Evolutionary conservation across 2,329 filamentous ascomycete genomes (phyloP).

Genomic region (Stagonosporopsis cucurbitacearum): DNA sequence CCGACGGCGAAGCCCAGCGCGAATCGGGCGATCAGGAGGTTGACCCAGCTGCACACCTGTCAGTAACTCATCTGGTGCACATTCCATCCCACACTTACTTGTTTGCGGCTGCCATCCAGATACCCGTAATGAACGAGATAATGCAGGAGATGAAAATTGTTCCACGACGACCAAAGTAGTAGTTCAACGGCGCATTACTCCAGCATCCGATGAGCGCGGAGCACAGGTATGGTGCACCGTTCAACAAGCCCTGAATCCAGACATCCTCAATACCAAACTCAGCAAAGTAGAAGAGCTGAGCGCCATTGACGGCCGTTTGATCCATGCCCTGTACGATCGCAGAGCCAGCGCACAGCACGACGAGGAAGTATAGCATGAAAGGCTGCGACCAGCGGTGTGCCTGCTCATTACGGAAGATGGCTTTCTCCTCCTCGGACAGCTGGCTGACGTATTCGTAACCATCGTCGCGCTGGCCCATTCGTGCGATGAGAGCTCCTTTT

Average conservation of each 20-base stretch:
- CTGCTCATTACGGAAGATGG: conserved; percentile 65
- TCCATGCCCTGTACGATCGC: conserved; percentile 70
- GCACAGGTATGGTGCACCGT: conserved; percentile 41
- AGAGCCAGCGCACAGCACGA: conserved; percentile 70
- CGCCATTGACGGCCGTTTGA: conserved; percentile 45
- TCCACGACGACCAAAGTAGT: conserved; percentile 40
- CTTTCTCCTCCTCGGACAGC: conserved; percentile 62
- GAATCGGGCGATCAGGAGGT: conserved; percentile 41
- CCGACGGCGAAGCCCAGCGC: conserved; percentile 45
- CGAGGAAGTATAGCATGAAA: conserved; percentile 67
- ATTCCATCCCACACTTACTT: conserved; percentile 16
- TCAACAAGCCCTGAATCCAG: conserved; percentile 39
- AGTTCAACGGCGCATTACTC: conserved; percentile 44
- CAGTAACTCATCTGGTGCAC: background rate
- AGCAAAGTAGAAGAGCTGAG: conserved; percentile 39
- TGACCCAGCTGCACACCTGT: conserved; percentile 37
- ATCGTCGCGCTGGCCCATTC: conserved; percentile 54
- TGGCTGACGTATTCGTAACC: conserved; percentile 57
- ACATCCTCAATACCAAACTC: conserved; percentile 38
- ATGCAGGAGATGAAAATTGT: conserved; percentile 45
- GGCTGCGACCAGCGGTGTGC: conserved; percentile 74
- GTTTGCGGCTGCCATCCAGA: conserved; percentile 42
- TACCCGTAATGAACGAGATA: conserved; percentile 42
- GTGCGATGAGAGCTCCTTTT: conserved; percentile 59
- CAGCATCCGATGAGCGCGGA: conserved; percentile 52